These are phyloP conservation scores for Chlorophyllum brunneum DNA, from an alignment of 768 basidiomycete species.

Conservation along the genomic window DNA sequence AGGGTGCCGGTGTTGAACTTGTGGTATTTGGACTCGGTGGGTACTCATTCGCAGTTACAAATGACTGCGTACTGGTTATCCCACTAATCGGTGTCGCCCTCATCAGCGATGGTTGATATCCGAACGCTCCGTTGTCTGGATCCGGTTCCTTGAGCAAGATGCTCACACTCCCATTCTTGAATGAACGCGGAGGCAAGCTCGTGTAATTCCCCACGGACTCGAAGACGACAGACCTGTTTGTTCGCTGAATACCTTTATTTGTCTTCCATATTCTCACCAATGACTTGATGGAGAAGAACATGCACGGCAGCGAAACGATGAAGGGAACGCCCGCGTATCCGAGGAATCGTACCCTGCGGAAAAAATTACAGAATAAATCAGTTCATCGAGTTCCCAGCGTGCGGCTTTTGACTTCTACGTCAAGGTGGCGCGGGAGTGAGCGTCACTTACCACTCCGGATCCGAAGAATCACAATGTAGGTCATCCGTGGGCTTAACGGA, in stretches of 20 bases:
- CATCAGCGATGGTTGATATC: background rate
- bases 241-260: constrained; percentile 33
- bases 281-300: constrained; percentile 45
- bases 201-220: constrained; percentile 5
- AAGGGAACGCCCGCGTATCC: constrained; percentile 59
- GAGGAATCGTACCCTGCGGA: constrained; percentile 55
- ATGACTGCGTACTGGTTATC: background rate
- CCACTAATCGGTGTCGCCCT: background rate
- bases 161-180: constrained; percentile 1
- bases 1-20: background rate
- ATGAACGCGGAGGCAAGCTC: background rate
- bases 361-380: background rate
- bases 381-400: too few relatives aligned
- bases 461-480: constrained; percentile 56
- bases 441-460: constrained; percentile 50
- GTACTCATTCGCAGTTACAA: constrained; percentile 9
- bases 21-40: constrained; percentile 4
- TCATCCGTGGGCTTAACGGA: constrained; percentile 45
- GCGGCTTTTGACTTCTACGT: too few relatives aligned
- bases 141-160: background rate
- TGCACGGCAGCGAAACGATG: constrained; percentile 46
- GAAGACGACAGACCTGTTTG: constrained; percentile 19
- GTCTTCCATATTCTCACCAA: constrained; percentile 31
- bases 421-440: background rate
- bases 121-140: background rate